phyloP scores from a whole-genome alignment of 306 rosid genomes.

The Ziziphus jujuba region DNA sequence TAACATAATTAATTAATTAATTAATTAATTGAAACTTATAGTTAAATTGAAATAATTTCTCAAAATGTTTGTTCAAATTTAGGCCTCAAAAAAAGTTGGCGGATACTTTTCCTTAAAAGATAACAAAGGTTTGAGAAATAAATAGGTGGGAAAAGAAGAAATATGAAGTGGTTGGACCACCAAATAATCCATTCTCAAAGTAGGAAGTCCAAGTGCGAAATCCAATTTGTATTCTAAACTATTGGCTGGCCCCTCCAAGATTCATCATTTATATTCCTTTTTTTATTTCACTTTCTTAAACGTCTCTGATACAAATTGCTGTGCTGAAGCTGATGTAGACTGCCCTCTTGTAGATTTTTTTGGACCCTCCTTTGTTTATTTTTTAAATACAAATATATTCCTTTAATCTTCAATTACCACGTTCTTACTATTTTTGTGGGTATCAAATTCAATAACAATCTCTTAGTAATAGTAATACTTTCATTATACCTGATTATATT shows the following conservation, averaged over 20 bases:
- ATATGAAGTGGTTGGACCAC: conserved; percentile 13
- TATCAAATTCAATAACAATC: no score
- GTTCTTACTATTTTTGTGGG: no score
- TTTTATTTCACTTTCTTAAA: neutral
- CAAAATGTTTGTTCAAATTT: neutral
- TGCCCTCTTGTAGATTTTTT: no score
- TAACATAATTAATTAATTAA: no score
- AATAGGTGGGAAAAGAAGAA: neutral
- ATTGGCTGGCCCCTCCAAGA: neutral
- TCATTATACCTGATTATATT: no score
- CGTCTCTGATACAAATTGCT: neutral
- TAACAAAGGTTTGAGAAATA: neutral
- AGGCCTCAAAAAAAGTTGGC: conserved; percentile 2
- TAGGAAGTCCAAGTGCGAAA: conserved; percentile 7
- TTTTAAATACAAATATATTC: no score
- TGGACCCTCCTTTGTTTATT: no score
- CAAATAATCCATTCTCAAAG: neutral
- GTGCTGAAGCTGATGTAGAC: no score
- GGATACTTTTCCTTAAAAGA: conserved; percentile 1
- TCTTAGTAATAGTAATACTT: no score
- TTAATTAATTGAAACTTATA: no score
- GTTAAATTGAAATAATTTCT: no score
- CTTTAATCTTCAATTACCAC: no score
- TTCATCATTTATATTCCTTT: neutral
- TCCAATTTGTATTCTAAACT: conserved; percentile 16